These are phyloP conservation scores for Fraxinus greggii DNA, from an alignment of 305 asterid genomes.

Conservation along the genomic window DNA sequence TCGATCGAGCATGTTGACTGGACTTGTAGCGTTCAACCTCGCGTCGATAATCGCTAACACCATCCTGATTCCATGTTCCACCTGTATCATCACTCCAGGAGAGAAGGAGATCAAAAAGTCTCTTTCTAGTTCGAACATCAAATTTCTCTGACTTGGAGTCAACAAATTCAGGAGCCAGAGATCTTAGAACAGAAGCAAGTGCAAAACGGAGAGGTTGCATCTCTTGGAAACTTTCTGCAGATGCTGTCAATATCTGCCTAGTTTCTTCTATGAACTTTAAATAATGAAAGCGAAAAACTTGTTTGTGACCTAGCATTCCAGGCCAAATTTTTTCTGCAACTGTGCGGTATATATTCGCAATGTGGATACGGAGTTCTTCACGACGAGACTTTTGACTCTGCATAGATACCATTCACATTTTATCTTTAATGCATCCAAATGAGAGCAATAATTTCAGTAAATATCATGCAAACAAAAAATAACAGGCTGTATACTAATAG, in stretches of 20 bases:
- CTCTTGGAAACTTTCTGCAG: constrained; percentile 83
- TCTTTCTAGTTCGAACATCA: constrained; percentile 84
- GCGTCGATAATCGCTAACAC: constrained; percentile 88
- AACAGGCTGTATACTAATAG: not conserved
- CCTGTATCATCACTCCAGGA: constrained; percentile 95
- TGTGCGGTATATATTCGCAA: constrained; percentile 84
- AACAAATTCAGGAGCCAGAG: constrained; percentile 96
- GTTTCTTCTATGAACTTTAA: constrained; percentile 94
- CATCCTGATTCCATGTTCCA: constrained; percentile 89
- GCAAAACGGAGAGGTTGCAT: constrained; percentile 92
- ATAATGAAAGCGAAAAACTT: constrained; percentile 96
- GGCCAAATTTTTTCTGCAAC: constrained; percentile 98
- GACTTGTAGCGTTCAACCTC: constrained; percentile 98
- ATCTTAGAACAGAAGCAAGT: constrained; percentile 91
- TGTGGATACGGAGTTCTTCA: constrained; percentile 88
- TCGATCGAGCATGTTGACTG: constrained; percentile 88
- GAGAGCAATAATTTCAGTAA: constrained; percentile 20
- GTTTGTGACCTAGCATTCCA: constrained; percentile 91
- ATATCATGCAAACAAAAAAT: constrained; percentile 12
- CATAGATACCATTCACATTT: constrained; percentile 25
- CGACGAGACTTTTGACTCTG: constrained; percentile 98
- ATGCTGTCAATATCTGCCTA: constrained; percentile 62
- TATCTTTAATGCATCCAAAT: constrained; percentile 22
- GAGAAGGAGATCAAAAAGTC: constrained; percentile 89
- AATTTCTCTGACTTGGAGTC: constrained; percentile 95